Base-by-base conservation (phyloP, 176 grass and related monocot genomes). In the Elymus sibiricus region DNA sequence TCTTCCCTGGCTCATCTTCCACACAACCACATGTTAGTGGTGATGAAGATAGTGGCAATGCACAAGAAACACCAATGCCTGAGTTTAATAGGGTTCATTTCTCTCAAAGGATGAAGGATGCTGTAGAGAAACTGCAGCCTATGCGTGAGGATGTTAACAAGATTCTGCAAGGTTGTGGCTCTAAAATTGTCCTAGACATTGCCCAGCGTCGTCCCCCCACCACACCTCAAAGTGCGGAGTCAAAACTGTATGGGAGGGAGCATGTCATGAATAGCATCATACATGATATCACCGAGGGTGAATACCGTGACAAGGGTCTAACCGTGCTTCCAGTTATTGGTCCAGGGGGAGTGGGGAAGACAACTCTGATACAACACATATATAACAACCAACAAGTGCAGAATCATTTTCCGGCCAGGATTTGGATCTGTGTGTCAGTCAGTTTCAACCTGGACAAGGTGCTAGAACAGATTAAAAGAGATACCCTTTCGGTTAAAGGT, bases 311-410 rank as follows among this genome's bases (percentile, higher is more conserved):
- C 0, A 2, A 53, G 12, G 64, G 28, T 1, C 27, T 90, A 0
- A 47, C 51, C 0, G 60, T 90, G 5, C 28, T 92, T 84, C 49
- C 87, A 0, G 72, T 92, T 70, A 56, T 87, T 64, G 91, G 91
- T 4, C 46, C 82, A 0, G 87, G 91, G 0, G 91, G 87, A 0
- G 51, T 92, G 44, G 80, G 91, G 5, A 92, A 92, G 71, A 92
- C 84, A 61, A 77, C 91, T 77, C 31, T 92, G 34, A 55, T 37
- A 51, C 74, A 92, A 46, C 12, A 84, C 7, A 14, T 89, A 19
- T 89, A 84, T 26, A 24, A 11, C 1, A 56, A 1, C 28, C 5
- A 64, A 6, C 9, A 64, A 14, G 61, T 64, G 11, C 10, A 2
- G 4, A 27, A 64, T 5, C 61, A 64, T 64, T 64, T 64, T 64